Conservation (phyloP, 2,329 filamentous ascomycete genomes). For the Aspergillus brasiliensis region DNA sequence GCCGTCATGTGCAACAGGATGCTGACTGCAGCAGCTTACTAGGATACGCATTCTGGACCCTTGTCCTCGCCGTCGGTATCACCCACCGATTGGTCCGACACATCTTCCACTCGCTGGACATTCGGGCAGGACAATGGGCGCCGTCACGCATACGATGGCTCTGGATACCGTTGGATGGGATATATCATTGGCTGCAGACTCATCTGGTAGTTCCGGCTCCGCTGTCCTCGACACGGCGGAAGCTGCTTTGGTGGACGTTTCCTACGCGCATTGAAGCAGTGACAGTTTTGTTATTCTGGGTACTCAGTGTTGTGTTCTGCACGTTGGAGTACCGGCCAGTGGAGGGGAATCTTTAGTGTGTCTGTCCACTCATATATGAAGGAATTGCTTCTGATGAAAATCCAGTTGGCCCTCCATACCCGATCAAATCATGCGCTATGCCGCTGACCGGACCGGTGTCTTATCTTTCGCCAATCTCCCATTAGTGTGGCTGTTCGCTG, state of each 20-base stretch:
- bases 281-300: constrained; percentile 48
- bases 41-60: constrained; percentile 46
- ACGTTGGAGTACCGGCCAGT: constrained; percentile 50
- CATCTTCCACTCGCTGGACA: constrained; percentile 17
- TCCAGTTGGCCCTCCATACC: constrained; percentile 31
- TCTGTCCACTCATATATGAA: too few relatives aligned
- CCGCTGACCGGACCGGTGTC: constrained; percentile 65
- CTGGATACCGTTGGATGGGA: constrained; percentile 7
- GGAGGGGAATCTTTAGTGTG: constrained; percentile 52
- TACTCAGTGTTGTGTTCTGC: constrained; percentile 48
- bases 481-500: constrained; percentile 66
- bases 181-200: constrained; percentile 37
- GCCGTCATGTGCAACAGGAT: neutral
- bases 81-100: constrained; percentile 30
- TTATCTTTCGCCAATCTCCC: constrained; percentile 66
- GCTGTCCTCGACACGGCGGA: constrained; percentile 45
- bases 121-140: neutral
- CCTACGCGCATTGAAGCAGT: constrained; percentile 53
- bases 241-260: constrained; percentile 48
- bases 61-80: constrained; percentile 39
- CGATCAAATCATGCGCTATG: constrained; percentile 55
- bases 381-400: too few relatives aligned
- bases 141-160: neutral
- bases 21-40: constrained; percentile 23
- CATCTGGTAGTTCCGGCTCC: constrained; percentile 49